Percentiles rank a stretch among this genome's conserved stretches.
phyloP scores from a whole-genome alignment of 2,329 filamentous ascomycete species.

The Colletotrichum lindemuthianum region DNA sequence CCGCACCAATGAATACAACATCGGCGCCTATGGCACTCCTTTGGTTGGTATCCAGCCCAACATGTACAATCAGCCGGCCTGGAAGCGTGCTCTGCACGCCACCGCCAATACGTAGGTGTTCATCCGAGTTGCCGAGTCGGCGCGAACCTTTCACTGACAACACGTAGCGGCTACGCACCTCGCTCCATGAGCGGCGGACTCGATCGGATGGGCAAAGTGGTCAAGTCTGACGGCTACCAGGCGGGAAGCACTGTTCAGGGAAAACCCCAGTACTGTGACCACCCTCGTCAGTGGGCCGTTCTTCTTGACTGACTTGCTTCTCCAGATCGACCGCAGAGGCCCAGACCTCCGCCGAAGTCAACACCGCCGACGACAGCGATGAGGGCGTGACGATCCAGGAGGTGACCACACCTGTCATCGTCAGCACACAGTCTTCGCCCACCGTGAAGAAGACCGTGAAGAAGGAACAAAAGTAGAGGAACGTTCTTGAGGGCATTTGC shows the following conservation, averaged over 20 bases:
- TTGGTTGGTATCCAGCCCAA: conserved; percentile 66
- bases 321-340: conserved; percentile 33
- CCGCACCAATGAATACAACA: conserved; percentile 94
- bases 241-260: conserved; percentile 35
- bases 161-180: conserved; percentile 27
- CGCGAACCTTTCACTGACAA: not conserved
- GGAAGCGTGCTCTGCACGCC: conserved; percentile 44
- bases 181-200: conserved; percentile 31
- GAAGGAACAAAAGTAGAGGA: conserved; percentile 45
- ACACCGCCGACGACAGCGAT: conserved; percentile 59
- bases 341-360: conserved; percentile 28
- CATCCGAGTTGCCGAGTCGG: not conserved
- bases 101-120: conserved; percentile 28
- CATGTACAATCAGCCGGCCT: conserved; percentile 54
- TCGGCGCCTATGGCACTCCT: conserved; percentile 73
- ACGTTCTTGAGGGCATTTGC: conserved; percentile 30
- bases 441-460: conserved; percentile 55
- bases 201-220: conserved; percentile 34
- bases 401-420: conserved; percentile 52
- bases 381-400: conserved; percentile 67
- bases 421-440: conserved; percentile 61
- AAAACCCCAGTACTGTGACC: conserved; percentile 35
- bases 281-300: conserved; percentile 30
- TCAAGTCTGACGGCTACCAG: conserved; percentile 35
- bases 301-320: conserved; percentile 45